Percentiles rank a stretch among this genome's conserved stretches.
Conservation (phyloP, 2,329 filamentous ascomycete species). For the Scedosporium minutisporum region DNA sequence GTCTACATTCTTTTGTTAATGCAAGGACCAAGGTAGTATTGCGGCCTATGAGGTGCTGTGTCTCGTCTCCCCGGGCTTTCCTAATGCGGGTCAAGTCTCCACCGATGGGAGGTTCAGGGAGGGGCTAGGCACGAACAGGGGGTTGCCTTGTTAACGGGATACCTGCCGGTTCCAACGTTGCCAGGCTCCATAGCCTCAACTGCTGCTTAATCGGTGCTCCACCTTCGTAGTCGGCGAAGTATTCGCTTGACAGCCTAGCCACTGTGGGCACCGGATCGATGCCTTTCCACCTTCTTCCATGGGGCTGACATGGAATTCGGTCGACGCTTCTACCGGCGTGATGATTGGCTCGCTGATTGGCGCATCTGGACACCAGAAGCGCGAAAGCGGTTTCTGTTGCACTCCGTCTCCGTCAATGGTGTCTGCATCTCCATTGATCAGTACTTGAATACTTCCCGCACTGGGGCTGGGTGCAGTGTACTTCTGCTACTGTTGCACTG, state of each 20-base stretch:
- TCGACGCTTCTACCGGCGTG: background rate
- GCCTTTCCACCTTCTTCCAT: conserved; percentile 6
- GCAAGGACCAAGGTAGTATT: background rate
- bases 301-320: conserved; percentile 6
- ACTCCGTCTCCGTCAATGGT: background rate
- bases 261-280: background rate
- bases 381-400: background rate
- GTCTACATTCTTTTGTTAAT: too few relatives aligned
- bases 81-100: background rate
- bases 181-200: background rate
- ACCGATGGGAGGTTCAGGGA: background rate
- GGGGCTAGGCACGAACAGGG: background rate
- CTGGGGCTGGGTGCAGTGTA: background rate
- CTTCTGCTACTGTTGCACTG: background rate
- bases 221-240: background rate
- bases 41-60: background rate
- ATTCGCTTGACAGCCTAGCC: background rate
- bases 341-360: conserved; percentile 5
- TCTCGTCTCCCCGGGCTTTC: background rate
- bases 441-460: background rate
- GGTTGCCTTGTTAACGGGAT: background rate
- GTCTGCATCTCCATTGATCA: background rate
- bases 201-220: background rate
- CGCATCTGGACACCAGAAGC: background rate
- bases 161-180: background rate